phyloP scores from a whole-genome alignment of 2,329 filamentous ascomycete species.

The Neofusicoccum umdonicola region DNA sequence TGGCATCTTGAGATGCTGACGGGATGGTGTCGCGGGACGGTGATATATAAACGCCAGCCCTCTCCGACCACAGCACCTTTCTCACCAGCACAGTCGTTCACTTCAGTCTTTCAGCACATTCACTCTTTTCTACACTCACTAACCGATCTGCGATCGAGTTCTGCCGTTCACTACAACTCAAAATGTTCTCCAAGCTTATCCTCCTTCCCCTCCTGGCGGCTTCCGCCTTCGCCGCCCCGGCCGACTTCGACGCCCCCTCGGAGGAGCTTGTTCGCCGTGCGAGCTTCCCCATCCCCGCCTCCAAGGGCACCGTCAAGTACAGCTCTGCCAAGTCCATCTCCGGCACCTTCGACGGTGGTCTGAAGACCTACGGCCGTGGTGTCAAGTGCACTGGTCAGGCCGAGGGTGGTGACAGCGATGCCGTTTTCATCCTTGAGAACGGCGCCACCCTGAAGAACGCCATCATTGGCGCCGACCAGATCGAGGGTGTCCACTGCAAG shows the following conservation, averaged over 20 bases:
- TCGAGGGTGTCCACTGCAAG: conserved; percentile 52
- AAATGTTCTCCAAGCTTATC: conserved; percentile 9
- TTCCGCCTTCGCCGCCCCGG: background rate
- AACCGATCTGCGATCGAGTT: conserved; percentile 11
- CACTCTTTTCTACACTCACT: background rate
- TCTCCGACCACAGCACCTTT: background rate
- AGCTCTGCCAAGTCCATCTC: background rate
- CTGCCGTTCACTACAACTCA: background rate
- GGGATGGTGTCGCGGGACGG: background rate
- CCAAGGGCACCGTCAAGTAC: conserved; percentile 9
- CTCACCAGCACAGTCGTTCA: conserved; percentile 12
- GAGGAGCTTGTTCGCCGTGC: conserved; percentile 10
- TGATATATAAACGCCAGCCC: background rate
- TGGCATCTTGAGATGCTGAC: background rate
- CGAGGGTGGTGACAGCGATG: conserved; percentile 43
- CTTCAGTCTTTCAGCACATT: background rate
- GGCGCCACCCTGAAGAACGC: conserved; percentile 46
- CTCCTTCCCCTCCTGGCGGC: conserved; percentile 7
- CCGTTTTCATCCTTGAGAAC: conserved; percentile 14
- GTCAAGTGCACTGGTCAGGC: conserved; percentile 33
- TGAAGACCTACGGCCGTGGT: conserved; percentile 16
- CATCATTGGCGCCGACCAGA: conserved; percentile 48
- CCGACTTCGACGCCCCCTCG: background rate
- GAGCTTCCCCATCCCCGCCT: conserved; percentile 13
- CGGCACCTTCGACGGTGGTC: conserved; percentile 12